These are phyloP conservation scores for Angophora floribunda DNA, from an alignment of 345 rosid genomes.

Conservation along the genomic window DNA sequence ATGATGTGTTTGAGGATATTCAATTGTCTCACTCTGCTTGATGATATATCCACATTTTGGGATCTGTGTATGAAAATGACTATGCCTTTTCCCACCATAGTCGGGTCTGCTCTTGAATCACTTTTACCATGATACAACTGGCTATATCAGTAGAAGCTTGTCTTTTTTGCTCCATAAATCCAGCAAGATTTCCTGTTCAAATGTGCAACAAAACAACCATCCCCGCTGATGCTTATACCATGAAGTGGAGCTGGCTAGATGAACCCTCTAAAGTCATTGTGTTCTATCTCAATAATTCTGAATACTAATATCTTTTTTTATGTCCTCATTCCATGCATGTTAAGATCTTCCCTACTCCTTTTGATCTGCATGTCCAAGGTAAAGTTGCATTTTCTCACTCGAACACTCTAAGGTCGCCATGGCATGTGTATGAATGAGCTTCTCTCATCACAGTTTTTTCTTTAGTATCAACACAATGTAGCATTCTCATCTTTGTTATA, in stretches of 20 bases:
- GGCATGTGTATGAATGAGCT: not conserved
- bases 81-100: not conserved
- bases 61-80: not conserved
- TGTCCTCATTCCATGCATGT: not conserved
- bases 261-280: not conserved
- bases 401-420: not conserved
- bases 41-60: not conserved
- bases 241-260: not conserved
- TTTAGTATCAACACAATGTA: not conserved
- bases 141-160: not conserved
- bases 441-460: not conserved
- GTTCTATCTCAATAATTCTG: not conserved
- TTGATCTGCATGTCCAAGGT: not conserved
- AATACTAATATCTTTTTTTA: not conserved
- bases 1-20: not conserved
- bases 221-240: not conserved
- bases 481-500: not conserved
- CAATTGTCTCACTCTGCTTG: not conserved
- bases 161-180: not conserved
- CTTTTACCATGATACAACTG: not conserved
- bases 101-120: not conserved
- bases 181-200: not conserved
- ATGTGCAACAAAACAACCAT: not conserved
- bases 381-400: not conserved
- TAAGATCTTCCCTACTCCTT: not conserved